Evolutionary conservation across 2,329 filamentous ascomycete genomes (phyloP), one percentile per base, ranked within the genome.

Genomic region (Madurella fahalii): DNA sequence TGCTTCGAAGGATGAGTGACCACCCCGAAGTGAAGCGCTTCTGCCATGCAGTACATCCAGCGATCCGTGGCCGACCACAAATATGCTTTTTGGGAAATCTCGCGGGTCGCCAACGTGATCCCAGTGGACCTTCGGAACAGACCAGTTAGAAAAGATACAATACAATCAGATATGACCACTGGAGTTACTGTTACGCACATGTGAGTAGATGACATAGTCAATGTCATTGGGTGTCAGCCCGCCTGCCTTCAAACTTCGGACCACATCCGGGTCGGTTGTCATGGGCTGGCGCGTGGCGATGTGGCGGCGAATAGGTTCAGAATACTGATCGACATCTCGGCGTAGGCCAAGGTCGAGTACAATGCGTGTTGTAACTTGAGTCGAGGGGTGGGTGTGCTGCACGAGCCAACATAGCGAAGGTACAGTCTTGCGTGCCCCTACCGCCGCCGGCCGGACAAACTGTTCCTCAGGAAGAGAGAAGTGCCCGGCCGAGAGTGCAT

Each of bases 281-380:
- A 72, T 68, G 4, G 77, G 77, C 50, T 73, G 67, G 7, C 77
- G 69, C 43, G 68, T 69, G 7, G 67, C 59, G 39, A 78, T 67
- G 58, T 79, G 76, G 13, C 69, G 63, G 58, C 76, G 74, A 52
- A 77, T 69, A 9, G 67, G 66, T 30, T 66, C 60, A 13, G 71
- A 66, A 60, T 80, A 80, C 40, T 68, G 67, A 2, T 64, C 58
- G 20, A 71, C 60, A 34, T 75, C 68, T 47, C 72, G 68, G 42
- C 76, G 72, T 8, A 79, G 65, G 9, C 77, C 77, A n/a, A 81
- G 71, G 59, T 80, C 77, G 64, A 79, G 80, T 58, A 80, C 68
- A 11, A 79, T 58, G 41, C 61, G 54, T 58, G 67, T 59, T 59
- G 61, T 69, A 57, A 57, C 68, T 45, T 42, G 58, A 8, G 59